Evolutionary conservation across 148 eudicot species (phyloP), one percentile per base, ranked within the genome.

Genomic region (Rhododendron griersonianum): DNA sequence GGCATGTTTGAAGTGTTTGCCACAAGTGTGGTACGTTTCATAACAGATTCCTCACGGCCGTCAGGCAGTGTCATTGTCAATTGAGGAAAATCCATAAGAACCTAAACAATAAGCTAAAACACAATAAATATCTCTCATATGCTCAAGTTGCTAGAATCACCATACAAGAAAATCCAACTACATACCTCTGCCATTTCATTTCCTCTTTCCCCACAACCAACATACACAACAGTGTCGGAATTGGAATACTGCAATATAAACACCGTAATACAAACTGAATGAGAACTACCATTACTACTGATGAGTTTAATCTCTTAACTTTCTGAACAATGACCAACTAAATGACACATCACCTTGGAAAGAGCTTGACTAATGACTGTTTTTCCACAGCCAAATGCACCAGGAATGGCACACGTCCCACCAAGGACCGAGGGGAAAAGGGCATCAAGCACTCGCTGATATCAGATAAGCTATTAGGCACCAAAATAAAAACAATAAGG

Each of bases 1-100:
- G 99, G 99, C 99, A 97, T 97, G 92, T 97, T 97, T 76, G 99
- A 97, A 85, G 99, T 97, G 87, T 97, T 97, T 63, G 99, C 99
- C 84, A 97, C 99, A 87, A 95, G 98, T n/a, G 99, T 97, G 33
- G 99, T 97, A 76, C 98, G 98, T 86, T 97, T 97, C 99, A 97
- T 97, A 77, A 97, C 99, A 87, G 99, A 97, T 88, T 97, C 99
- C 93, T 95, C 98, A 88, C 99, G 96, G 61, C 99, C 99, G 91
- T 97, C 99, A 87, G 99, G 99, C 87, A 95, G 89, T 53, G 99
- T 97, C 98, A 97, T 97, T 48, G 99, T 97, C 94, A 97, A 87
- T 95, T 95, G 98, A 87, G 99, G 99, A 85, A 97, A 97, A 90
- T 97, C 99, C 99, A 97, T 95, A 84, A 97, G 98, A 84, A 97